Evolutionary conservation across 805 yeast genomes (phyloP), one percentile per base, ranked within the genome.

Genomic region (Cyberlindnera mrakii): DNA sequence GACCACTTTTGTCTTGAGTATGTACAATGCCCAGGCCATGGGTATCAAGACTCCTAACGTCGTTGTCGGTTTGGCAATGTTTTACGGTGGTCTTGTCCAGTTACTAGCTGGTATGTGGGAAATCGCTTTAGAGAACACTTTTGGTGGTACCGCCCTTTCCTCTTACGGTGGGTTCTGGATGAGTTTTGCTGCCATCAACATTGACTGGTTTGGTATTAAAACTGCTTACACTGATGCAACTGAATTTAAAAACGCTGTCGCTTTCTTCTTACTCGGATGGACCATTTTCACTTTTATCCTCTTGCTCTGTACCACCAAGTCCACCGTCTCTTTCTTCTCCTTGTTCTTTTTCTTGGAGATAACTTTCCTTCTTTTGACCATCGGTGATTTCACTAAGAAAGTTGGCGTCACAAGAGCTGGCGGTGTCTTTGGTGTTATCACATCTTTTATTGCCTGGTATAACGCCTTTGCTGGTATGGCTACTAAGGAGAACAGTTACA

Each of bases 161-260:
- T 75, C 82, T 4, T 80, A 69, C 51, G 89, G 89, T 40, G 83
- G 81, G 3, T 83, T 82, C 60, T 82, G 89, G 89, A 57, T 81
- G 53, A 64, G 81, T 18, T 83, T 64, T 54, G 82, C 77, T 29
- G 81, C 86, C 2, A 71, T 83, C 36, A 61, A 73, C 48, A 66
- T 81, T 33, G 71, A 72, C 13, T 72, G 77, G 55, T 83, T 82
- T 60, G 84, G 84, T 29, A 77, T 82, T 44, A 62, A 60, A 23
- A 65, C 61, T 4, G 80, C 88, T 14, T 82, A 80, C 52, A 58
- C 55, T 5, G 71, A 60, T 32, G 58, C 57, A 17, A 53, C 52
- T 3, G 65, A 67, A 40, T 60, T 74, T 19, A 59, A 54, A 9
- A 66, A 72, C 50, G 85, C 83, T 3, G 56, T 80, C 16, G 85